A percentile compares a stretch with the other conserved stretches of the same genome.
Evolutionary conservation across 2,329 filamentous ascomycete genomes (phyloP).

Genomic region (Talaromyces verruculosus): DNA sequence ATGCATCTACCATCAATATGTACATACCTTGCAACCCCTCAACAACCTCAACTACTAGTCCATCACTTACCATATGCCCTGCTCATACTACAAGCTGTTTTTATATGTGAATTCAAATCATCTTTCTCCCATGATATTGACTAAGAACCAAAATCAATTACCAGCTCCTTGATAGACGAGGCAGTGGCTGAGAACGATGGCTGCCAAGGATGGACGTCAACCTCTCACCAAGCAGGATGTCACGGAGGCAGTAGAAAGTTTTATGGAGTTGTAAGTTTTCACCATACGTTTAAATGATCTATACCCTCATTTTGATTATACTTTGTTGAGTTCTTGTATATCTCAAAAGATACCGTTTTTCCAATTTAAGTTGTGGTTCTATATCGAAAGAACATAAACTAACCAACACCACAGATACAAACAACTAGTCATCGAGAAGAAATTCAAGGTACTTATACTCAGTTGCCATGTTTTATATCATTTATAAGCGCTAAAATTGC

Average conservation of each 20-base stretch:
- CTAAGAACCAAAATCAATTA: too few relatives aligned
- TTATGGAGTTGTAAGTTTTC: constrained; percentile 17
- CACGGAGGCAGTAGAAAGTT: constrained; percentile 14
- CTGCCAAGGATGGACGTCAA: constrained; percentile 1
- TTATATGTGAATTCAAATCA: neutral
- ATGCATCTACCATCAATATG: neutral
- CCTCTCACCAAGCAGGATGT: constrained; percentile 17
- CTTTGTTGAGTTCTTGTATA: neutral
- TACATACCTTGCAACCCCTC: constrained; percentile 3
- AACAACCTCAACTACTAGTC: neutral
- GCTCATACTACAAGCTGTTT: neutral
- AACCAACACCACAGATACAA: constrained; percentile 10
- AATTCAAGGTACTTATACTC: constrained; percentile 10
- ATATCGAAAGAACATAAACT: neutral
- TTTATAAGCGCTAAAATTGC: neutral
- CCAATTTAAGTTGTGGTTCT: neutral
- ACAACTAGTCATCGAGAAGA: constrained; percentile 14
- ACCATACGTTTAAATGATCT: too few relatives aligned
- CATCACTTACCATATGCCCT: neutral
- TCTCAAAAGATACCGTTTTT: neutral
- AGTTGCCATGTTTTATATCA: neutral
- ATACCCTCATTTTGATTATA: too few relatives aligned
- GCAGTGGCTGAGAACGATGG: neutral
- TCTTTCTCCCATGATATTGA: too few relatives aligned
- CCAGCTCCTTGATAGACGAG: too few relatives aligned